Evolutionary conservation across 108 stramenopile species (phyloP), one percentile per base, ranked within the genome.

Genomic region (Hondaea fermentalgiana): DNA sequence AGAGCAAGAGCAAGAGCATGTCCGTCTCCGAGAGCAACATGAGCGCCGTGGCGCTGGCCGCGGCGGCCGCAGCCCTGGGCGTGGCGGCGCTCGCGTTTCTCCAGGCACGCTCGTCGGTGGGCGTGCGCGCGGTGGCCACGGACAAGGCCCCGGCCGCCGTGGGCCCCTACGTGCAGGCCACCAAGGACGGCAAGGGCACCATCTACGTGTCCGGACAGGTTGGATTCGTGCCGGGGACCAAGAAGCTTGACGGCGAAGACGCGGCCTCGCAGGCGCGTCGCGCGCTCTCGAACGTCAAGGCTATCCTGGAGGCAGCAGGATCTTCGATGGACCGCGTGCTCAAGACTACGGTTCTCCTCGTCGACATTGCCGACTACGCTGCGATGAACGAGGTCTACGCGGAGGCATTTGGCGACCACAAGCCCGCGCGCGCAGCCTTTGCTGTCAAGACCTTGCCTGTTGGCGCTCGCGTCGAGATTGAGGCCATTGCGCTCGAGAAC

Each of bases 111-210:
- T n/a, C 19, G 2, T 59, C 59, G 19, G 21, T 23, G 19, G 59
- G 59, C 59, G 59, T 59, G 59, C 19, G 59, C n/a, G 72, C 23
- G 28, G 87, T 88, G 23, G 59, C 44, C 42, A 59, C 87, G 19
- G 58, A 42, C 5, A 72, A 72, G 17, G 88, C 88, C 21, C 88
- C 88, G 12, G 88, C 88, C 4, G 88, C 88, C 72, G 60, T 89
- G 5, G 88, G 88, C 44, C 88, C 88, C 57, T 89, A 89, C 72
- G 14, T 19, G 23, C 88, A 89, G 72, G 88, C 88, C 57, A 72
- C 60, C 44, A 44, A 44, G 35, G 58, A 60, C 17, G 72, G 72
- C 29, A 55, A 16, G 1, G 88, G 72, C 57, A 59, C 42, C 19
- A 47, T 89, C 59, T 89, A 23, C 59, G 88, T 89, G 57, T 72